These are phyloP conservation scores for Akanthomyces uredinophilus DNA, from an alignment of 2,329 filamentous ascomycete genomes.

Conservation along the genomic window DNA sequence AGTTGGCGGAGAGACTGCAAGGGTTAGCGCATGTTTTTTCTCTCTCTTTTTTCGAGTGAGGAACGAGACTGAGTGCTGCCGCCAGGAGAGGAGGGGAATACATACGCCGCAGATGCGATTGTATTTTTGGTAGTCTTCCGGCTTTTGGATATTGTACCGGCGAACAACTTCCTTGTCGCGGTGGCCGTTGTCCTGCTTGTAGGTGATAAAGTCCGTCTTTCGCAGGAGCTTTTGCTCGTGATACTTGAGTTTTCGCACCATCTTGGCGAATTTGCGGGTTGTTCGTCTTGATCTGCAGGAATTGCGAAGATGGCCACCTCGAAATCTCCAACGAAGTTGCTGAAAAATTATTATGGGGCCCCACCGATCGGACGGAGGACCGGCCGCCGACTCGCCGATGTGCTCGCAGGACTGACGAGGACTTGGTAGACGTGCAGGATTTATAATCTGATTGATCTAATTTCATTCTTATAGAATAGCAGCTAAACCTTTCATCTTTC, in stretches of 20 bases:
- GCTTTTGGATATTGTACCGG: constrained; percentile 87
- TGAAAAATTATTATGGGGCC: constrained; percentile 14
- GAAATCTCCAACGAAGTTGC: constrained; percentile 6
- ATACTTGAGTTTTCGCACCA: constrained; percentile 95
- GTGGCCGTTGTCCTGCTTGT: constrained; percentile 83
- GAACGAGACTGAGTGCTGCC: constrained; percentile 23
- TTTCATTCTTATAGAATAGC: background rate
- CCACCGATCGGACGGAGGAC: constrained; percentile 1
- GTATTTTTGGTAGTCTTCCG: constrained; percentile 72
- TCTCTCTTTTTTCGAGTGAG: too few relatives aligned
- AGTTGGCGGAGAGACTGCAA: constrained; percentile 75
- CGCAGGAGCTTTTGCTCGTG: constrained; percentile 96
- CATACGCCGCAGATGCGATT: constrained; percentile 63
- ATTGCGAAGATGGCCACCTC: background rate
- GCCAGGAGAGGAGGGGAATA: constrained; percentile 22
- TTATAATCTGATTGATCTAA: background rate
- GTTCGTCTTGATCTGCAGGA: background rate
- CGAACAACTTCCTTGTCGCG: constrained; percentile 74
- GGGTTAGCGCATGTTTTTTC: too few relatives aligned
- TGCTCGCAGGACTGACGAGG: too few relatives aligned
- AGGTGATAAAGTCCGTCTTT: constrained; percentile 88
- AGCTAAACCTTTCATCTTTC: background rate
- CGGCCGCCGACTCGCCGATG: constrained; percentile 10
- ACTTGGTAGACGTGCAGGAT: background rate
- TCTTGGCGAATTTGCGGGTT: constrained; percentile 36